Percentiles rank a stretch among this genome's conserved stretches.
These are phyloP conservation scores for Liquidambar formosana DNA, from an alignment of 164 flowering plant genomes.

Conservation along the genomic window DNA sequence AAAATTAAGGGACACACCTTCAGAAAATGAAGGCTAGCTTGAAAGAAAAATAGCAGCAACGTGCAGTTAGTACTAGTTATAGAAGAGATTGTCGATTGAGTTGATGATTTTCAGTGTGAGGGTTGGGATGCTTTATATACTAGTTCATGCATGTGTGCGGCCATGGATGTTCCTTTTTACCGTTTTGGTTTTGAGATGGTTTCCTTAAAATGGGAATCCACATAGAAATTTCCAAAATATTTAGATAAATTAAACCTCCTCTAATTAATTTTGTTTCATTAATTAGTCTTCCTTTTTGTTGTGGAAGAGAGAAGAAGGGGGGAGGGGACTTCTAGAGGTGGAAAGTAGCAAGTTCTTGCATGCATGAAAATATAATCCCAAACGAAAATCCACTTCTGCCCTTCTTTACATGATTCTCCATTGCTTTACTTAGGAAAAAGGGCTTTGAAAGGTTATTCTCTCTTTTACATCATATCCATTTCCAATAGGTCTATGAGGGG, in stretches of 20 bases:
- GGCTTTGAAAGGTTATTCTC: conserved; percentile 20
- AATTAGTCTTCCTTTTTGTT: no score
- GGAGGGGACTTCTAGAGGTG: no score
- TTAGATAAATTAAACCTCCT: no score
- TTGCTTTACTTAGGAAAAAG: conserved; percentile 35
- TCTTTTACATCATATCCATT: conserved; percentile 19
- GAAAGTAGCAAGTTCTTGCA: conserved; percentile 18
- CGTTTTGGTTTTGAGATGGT: not conserved
- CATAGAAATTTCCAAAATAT: conserved; percentile 14
- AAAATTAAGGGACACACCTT: no score
- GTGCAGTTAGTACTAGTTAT: not conserved
- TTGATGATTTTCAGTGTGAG: conserved; percentile 29
- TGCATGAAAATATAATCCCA: not conserved
- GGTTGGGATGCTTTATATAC: conserved; percentile 38
- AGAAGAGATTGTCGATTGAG: conserved; percentile 13
- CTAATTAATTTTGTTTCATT: no score
- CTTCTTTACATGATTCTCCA: conserved; percentile 37
- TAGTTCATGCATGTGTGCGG: conserved; percentile 18
- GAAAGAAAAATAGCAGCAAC: not conserved
- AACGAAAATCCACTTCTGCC: conserved; percentile 5
- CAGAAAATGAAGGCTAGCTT: not conserved
- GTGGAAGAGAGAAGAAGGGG: no score
- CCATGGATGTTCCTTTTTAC: conserved; percentile 4
- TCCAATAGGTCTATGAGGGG: conserved; percentile 35
- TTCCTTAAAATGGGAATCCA: conserved; percentile 22